A percentile compares a stretch with the other conserved stretches of the same genome.
Conservation (phyloP, 768 basidiomycete genomes). For the Tylopilus sp. region DNA sequence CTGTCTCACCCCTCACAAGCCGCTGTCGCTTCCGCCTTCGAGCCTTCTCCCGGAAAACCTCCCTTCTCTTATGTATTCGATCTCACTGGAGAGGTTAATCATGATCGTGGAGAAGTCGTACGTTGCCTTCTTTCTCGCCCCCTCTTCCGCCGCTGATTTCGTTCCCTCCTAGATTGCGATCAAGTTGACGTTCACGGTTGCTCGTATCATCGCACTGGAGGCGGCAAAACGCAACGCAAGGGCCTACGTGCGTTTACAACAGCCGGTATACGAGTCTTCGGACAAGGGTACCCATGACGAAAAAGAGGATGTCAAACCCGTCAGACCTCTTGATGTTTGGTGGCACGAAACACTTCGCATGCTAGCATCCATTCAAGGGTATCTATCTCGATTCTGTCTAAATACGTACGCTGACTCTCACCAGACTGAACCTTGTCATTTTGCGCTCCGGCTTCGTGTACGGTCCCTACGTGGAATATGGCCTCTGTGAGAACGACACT, state of each 20-base stretch:
- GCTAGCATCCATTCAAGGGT: conserved; percentile 74
- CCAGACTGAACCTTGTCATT: conserved; percentile 77
- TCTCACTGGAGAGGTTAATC: conserved; percentile 74
- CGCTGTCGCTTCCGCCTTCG: conserved; percentile 64
- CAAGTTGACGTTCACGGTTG: conserved; percentile 65
- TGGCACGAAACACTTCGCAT: conserved; percentile 84
- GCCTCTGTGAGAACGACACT: conserved; percentile 48
- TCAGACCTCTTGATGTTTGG: conserved; percentile 71
- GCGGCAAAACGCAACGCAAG: conserved; percentile 77
- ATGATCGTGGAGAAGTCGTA: conserved; percentile 74
- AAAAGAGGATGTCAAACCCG: conserved; percentile 71
- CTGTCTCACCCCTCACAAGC: conserved; percentile 39
- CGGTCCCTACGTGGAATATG: conserved; percentile 76
- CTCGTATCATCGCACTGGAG: conserved; percentile 67
- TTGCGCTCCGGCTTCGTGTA: conserved; percentile 73
- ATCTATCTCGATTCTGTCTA: conserved; percentile 9
- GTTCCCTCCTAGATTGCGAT: conserved; percentile 63
- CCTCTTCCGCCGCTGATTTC: conserved; percentile 3
- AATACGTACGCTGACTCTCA: conserved; percentile 6
- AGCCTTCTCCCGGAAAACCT: conserved; percentile 64
- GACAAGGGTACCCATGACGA: conserved; percentile 65
- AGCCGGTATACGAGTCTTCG: conserved; percentile 74
- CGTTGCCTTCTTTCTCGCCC: conserved; percentile 19
- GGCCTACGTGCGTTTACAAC: conserved; percentile 74
- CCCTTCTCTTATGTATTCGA: conserved; percentile 83